These are phyloP conservation scores for Euphrasia arctica DNA, from an alignment of 305 asterid genomes.

Conservation along the genomic window DNA sequence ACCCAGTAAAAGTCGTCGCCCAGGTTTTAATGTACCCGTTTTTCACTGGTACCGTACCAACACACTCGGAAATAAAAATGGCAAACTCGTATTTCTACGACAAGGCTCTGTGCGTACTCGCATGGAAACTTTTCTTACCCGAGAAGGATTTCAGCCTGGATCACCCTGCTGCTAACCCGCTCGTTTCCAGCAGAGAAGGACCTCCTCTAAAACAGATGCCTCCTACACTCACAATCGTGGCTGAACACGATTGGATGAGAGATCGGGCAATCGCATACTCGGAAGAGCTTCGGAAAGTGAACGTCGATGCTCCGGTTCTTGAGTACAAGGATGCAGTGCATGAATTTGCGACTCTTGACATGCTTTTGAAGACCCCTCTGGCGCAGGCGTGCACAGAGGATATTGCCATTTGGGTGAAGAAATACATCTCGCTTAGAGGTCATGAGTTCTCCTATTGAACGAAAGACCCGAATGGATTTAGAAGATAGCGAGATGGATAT, in stretches of 20 bases:
- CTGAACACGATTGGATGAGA: conserved; percentile 94
- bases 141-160: conserved; percentile 71
- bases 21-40: conserved; percentile 94
- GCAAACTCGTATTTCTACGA: conserved; percentile 91
- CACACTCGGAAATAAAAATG: conserved; percentile 77
- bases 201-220: conserved; percentile 84
- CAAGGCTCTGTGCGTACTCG: conserved; percentile 77
- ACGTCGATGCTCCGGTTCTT: conserved; percentile 75
- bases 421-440: conserved; percentile 75
- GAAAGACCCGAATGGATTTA: not conserved
- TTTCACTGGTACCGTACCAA: conserved; percentile 83
- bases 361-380: conserved; percentile 86
- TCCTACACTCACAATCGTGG: conserved; percentile 83
- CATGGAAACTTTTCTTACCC: conserved; percentile 77
- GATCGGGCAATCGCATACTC: conserved; percentile 93
- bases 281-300: conserved; percentile 77
- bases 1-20: conserved; percentile 92
- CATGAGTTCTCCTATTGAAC: conserved; percentile 84
- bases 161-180: conserved; percentile 85
- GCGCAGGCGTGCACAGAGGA: conserved; percentile 91
- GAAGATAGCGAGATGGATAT: not conserved
- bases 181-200: conserved; percentile 48
- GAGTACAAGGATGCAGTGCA: conserved; percentile 89
- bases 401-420: conserved; percentile 88
- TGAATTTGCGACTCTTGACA: conserved; percentile 85